Conservation (phyloP, 768 basidiomycete species). For the Candolleomyces eurysporus region DNA sequence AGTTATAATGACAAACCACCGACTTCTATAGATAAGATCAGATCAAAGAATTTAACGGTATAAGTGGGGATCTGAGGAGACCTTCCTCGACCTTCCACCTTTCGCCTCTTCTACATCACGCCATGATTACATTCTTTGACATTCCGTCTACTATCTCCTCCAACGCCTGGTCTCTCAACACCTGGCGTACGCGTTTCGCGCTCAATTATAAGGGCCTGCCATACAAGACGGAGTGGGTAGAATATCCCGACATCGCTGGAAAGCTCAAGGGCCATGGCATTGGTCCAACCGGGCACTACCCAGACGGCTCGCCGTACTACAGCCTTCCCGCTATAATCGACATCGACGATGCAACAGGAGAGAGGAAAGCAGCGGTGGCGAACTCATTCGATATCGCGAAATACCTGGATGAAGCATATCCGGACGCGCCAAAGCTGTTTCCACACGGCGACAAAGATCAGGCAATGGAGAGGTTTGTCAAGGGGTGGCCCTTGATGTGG, state of each 20-base stretch:
- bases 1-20: too few species aligned
- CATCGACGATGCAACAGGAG: constrained; percentile 40
- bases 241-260: constrained; percentile 46
- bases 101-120: neutral
- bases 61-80: too few species aligned
- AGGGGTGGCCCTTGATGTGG: neutral
- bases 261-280: constrained; percentile 35
- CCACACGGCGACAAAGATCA: constrained; percentile 8
- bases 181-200: constrained; percentile 27
- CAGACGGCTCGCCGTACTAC: constrained; percentile 34
- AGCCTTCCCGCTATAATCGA: constrained; percentile 54
- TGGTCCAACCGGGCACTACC: constrained; percentile 27
- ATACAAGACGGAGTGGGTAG: constrained; percentile 50
- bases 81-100: too few species aligned
- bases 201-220: constrained; percentile 36
- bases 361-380: constrained; percentile 21
- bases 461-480: neutral
- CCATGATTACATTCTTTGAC: constrained; percentile 36
- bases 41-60: too few species aligned
- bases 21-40: too few species aligned
- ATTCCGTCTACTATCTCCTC: constrained; percentile 23
- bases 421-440: constrained; percentile 38
- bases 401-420: constrained; percentile 52
- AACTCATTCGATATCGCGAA: constrained; percentile 47
- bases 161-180: constrained; percentile 31